Evolutionary conservation across 306 rosid species (phyloP).

Genomic region (Lathyrus tuberosus): DNA sequence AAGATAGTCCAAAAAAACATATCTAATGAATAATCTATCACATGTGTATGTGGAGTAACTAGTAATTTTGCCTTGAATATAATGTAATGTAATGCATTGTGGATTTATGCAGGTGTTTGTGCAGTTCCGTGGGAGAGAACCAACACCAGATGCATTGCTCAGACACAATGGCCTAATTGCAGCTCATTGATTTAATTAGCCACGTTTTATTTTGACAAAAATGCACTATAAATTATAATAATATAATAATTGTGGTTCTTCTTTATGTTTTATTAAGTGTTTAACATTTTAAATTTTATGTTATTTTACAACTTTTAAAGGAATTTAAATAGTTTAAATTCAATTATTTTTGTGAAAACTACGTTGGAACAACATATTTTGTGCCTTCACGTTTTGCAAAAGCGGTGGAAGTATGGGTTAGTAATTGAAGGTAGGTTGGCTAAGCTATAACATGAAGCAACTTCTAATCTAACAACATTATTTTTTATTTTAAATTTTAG

Average conservation of each 20-base stretch:
- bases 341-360: slow-evolving; percentile 13
- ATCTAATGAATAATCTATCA: neutral
- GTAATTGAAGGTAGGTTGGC: neutral
- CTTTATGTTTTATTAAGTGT: neutral
- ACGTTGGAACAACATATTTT: slow-evolving; percentile 34
- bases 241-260: slow-evolving; percentile 17
- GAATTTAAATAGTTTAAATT: neutral
- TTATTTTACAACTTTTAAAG: slow-evolving; percentile 4
- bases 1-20: neutral
- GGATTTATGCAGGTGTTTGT: slow-evolving; percentile 74
- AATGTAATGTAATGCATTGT: neutral
- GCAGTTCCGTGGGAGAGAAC: slow-evolving; percentile 91
- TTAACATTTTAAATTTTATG: neutral
- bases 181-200: slow-evolving; percentile 34
- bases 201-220: neutral
- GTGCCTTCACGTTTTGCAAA: slow-evolving; percentile 44
- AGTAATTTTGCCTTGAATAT: neutral
- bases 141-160: slow-evolving; percentile 92
- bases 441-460: neutral
- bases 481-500: neutral
- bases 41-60: neutral
- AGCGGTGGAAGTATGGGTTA: slow-evolving; percentile 12
- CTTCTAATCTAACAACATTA: neutral
- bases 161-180: slow-evolving; percentile 87
- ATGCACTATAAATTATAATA: neutral